Conservation (phyloP, 2,329 filamentous ascomycete species). For the Phaeosphaeriaceae sp. region DNA sequence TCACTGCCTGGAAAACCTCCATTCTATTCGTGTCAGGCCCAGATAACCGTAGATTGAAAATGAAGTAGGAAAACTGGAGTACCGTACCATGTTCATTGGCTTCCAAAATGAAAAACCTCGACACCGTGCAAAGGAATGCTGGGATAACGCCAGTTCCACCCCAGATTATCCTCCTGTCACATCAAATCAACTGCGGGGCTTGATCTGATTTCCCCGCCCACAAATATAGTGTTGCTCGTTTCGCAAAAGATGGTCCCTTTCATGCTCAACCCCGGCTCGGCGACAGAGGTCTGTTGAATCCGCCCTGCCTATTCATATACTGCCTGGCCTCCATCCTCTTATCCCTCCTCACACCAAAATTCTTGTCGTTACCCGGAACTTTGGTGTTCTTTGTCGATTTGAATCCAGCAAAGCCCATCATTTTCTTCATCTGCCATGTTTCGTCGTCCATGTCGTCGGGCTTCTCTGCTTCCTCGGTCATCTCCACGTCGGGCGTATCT, state of each 20-base stretch:
- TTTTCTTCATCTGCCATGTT: conserved; percentile 76
- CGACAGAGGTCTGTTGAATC: conserved; percentile 80
- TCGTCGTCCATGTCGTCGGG: conserved; percentile 62
- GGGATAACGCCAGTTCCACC: too few relatives aligned
- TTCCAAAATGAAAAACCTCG: not conserved
- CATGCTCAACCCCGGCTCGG: conserved; percentile 29
- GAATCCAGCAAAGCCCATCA: conserved; percentile 92
- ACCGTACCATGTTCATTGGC: not conserved
- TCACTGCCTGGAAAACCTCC: not conserved
- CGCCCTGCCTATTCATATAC: conserved; percentile 89
- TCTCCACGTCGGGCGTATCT: conserved; percentile 32
- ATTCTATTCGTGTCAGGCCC: not conserved
- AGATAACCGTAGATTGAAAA: not conserved
- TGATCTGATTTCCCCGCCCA: too few relatives aligned
- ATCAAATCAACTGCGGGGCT: too few relatives aligned
- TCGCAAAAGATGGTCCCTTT: not conserved
- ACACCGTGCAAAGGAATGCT: too few relatives aligned
- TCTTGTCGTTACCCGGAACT: conserved; percentile 80
- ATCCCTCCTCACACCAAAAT: conserved; percentile 83
- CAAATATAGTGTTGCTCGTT: too few relatives aligned
- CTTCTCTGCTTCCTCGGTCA: conserved; percentile 34
- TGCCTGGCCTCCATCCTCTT: conserved; percentile 95
- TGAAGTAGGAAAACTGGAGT: not conserved
- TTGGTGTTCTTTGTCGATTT: conserved; percentile 87
- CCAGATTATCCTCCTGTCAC: too few relatives aligned